Percentiles rank a stretch among this genome's conserved stretches.
Conservation (phyloP, 2,329 filamentous ascomycete species). For the Pseudogymnoascus sp. region DNA sequence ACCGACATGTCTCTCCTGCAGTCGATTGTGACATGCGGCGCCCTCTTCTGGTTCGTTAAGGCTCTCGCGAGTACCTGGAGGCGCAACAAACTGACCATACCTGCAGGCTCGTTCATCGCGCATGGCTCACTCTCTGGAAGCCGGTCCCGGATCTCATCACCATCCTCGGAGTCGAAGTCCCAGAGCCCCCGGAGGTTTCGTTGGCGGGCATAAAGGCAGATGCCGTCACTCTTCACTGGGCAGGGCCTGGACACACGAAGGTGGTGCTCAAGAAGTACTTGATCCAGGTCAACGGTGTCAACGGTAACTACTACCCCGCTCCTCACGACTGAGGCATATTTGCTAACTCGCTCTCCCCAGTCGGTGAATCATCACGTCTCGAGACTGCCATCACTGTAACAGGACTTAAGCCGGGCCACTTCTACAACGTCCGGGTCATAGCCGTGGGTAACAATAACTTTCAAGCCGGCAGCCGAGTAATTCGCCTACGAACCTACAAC, state of each 20-base stretch:
- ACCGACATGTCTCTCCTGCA: slow-evolving; percentile 28
- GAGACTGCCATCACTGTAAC: slow-evolving; percentile 89
- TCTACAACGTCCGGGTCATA: slow-evolving; percentile 89
- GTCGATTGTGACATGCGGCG: slow-evolving; percentile 27
- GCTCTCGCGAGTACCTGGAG: neutral
- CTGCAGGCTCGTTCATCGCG: slow-evolving; percentile 69
- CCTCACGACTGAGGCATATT: neutral
- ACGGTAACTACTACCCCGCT: slow-evolving; percentile 48
- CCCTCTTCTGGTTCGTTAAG: slow-evolving; percentile 28
- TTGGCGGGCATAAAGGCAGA: slow-evolving; percentile 82
- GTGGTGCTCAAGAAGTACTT: slow-evolving; percentile 71
- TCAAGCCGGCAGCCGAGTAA: slow-evolving; percentile 75
- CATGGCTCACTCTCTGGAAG: slow-evolving; percentile 81
- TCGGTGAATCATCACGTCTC: slow-evolving; percentile 72
- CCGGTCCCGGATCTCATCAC: slow-evolving; percentile 84
- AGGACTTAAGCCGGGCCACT: slow-evolving; percentile 74
- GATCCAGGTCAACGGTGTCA: slow-evolving; percentile 87
- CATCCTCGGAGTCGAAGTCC: slow-evolving; percentile 89
- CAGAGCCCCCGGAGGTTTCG: slow-evolving; percentile 78
- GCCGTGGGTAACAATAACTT: slow-evolving; percentile 89
- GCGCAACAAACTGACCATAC: neutral
- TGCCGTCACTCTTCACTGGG: slow-evolving; percentile 86
- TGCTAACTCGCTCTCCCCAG: slow-evolving; percentile 36
- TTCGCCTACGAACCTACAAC: slow-evolving; percentile 71
- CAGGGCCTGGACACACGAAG: slow-evolving; percentile 54